Evolutionary conservation across 2,329 filamentous ascomycete species (phyloP), one percentile per base, ranked within the genome.

Genomic region (Ustilaginoidea virens): DNA sequence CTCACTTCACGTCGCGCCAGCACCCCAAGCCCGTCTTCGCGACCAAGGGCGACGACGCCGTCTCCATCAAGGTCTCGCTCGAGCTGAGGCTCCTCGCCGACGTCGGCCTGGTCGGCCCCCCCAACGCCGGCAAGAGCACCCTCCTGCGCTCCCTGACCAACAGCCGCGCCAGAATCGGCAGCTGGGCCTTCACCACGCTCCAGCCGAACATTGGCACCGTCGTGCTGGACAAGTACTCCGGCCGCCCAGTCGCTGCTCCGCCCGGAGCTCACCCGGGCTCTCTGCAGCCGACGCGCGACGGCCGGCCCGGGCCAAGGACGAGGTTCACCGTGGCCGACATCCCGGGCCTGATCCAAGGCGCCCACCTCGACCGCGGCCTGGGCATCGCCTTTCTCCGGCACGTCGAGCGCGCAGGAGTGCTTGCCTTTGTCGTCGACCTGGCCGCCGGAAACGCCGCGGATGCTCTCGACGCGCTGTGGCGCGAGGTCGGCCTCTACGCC

Each of bases 111-210:
- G 90, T 98, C 11, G 90, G 90, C 1, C 69, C 96, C 11, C 90
- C 90, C 2, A 98, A 98, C 49, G 90, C 87, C 4, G 90, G 90
- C 7, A 98, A 98, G 56, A 92, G 81, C 48, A 96, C 90, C 0
- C 65, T 98, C 2, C 66, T 96, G 11, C 75, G 90, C 12, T 77
- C 86, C 3, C 60, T 98, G 42, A 92, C 77, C 43, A 86, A 86
- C 50, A 92, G 81, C 48, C 77, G 85, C 34, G 82, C 90, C 2
- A 72, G 90, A 22, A 74, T 98, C 17, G 90, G 90, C 23, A 76
- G 80, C 49, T 98, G 90, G 90, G 87, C 85, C 7, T 98, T 98
- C 51, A 98, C 90, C 3, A 98, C 90, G 0, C 63, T 98, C 7
- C 78, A 86, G 41, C 90, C 90, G 3, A 94, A 92, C 41, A 92